Conservation (phyloP, 441 rosid species). For the Metrosideros polymorpha region DNA sequence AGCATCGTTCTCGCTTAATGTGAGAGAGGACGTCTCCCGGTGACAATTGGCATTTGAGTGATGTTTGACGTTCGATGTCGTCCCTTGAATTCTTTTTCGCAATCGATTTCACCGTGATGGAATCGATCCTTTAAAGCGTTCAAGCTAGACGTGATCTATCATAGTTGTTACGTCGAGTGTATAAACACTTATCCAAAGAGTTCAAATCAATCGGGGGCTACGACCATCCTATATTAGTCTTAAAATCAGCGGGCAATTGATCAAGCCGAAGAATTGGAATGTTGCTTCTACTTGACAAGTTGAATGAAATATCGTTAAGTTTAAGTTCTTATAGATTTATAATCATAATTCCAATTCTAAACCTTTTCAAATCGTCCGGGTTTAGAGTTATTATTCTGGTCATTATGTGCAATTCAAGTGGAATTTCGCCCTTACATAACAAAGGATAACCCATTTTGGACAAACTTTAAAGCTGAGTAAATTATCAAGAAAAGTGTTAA, state of each 20-base stretch:
- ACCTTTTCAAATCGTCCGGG: not conserved
- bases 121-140: not conserved
- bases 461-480: not conserved
- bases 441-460: not conserved
- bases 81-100: not conserved
- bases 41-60: not conserved
- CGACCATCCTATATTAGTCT: not conserved
- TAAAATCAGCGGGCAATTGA: not conserved
- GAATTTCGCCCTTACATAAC: not conserved
- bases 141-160: not conserved
- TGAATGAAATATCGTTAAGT: not conserved
- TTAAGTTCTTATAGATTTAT: not conserved
- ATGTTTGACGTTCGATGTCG: not conserved
- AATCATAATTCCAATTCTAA: not conserved
- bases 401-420: not conserved
- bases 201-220: not conserved
- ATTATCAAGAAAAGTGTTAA: too few relatives aligned
- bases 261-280: not conserved
- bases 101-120: not conserved
- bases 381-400: not conserved
- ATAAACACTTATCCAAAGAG: not conserved
- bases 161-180: too few relatives aligned
- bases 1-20: not conserved
- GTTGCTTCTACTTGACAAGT: not conserved
- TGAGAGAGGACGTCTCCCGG: not conserved